These are phyloP conservation scores for Sequoiadendron giganteum DNA, from an alignment of 75 land plant species.

Conservation along the genomic window DNA sequence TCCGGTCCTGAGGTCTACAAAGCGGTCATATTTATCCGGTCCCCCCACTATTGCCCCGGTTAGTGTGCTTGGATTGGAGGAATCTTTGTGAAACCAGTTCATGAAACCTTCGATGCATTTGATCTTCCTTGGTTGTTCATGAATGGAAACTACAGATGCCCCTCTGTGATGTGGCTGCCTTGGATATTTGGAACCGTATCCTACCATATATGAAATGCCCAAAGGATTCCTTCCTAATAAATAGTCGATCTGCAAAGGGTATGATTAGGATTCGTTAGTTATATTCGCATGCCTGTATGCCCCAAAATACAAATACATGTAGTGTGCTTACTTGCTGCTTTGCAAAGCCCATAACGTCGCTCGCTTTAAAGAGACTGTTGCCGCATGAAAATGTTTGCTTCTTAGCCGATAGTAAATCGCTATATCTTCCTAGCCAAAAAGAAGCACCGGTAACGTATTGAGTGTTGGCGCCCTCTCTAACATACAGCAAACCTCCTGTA, in stretches of 20 bases:
- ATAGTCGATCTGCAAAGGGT: slow-evolving; percentile 46
- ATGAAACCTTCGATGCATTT: slow-evolving; percentile 62
- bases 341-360: slow-evolving; percentile 7
- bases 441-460: slow-evolving; percentile 26
- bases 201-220: no score
- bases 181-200: slow-evolving; percentile 45
- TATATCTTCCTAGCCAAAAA: slow-evolving; percentile 17
- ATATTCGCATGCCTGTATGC: no score
- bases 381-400: slow-evolving; percentile 41
- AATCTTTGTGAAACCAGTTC: slow-evolving; percentile 37
- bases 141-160: slow-evolving; percentile 35
- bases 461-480: no score
- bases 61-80: slow-evolving; percentile 59
- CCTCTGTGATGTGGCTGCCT: slow-evolving; percentile 70
- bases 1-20: slow-evolving; percentile 49
- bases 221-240: no score
- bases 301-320: no score
- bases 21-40: slow-evolving; percentile 60
- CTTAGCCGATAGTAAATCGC: slow-evolving; percentile 24
- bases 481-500: no score
- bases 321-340: background rate
- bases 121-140: background rate
- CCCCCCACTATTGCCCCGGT: slow-evolving; percentile 83
- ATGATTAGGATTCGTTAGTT: slow-evolving; percentile 43
- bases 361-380: slow-evolving; percentile 20